Conservation (phyloP, 805 yeast genomes). For the Wickerhamomyces kurtzmanii region DNA sequence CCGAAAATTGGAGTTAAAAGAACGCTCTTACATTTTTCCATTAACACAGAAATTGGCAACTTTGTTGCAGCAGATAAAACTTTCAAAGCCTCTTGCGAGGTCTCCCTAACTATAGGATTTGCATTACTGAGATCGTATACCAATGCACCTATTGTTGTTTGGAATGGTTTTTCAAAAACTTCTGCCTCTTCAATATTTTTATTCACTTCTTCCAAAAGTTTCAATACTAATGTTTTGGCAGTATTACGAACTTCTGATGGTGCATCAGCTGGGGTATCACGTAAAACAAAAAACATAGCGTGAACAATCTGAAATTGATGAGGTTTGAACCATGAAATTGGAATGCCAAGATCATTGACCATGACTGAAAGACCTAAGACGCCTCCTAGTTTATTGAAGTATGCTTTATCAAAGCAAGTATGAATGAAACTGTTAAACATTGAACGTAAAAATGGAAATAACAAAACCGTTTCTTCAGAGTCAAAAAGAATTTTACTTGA, state of each 20-base stretch:
- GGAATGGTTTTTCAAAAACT: constrained; percentile 61
- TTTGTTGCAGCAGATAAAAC: constrained; percentile 62
- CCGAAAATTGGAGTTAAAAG: constrained; percentile 91
- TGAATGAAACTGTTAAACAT: constrained; percentile 81
- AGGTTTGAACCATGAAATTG: constrained; percentile 62
- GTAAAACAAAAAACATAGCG: constrained; percentile 78
- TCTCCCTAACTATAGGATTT: constrained; percentile 69
- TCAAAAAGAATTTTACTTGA: constrained; percentile 65
- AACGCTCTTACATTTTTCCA: constrained; percentile 75
- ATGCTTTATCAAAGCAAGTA: constrained; percentile 83
- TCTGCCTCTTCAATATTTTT: constrained; percentile 48
- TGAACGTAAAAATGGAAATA: constrained; percentile 66
- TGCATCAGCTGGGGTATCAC: constrained; percentile 85
- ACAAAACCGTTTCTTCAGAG: constrained; percentile 48
- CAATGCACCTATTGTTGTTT: constrained; percentile 75
- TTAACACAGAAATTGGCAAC: constrained; percentile 62
- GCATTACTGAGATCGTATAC: constrained; percentile 92
- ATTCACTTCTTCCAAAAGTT: constrained; percentile 60
- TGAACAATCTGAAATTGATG: constrained; percentile 80
- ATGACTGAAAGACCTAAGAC: constrained; percentile 72
- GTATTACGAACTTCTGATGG: constrained; percentile 68
- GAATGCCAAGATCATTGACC: constrained; percentile 56
- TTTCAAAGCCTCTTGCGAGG: constrained; percentile 63
- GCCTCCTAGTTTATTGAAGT: constrained; percentile 83
- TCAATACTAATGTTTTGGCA: constrained; percentile 60